Percentiles rank a stretch among this genome's conserved stretches.
Conservation (phyloP, 129 eudicot species). For the Scalesia atractyloides region DNA sequence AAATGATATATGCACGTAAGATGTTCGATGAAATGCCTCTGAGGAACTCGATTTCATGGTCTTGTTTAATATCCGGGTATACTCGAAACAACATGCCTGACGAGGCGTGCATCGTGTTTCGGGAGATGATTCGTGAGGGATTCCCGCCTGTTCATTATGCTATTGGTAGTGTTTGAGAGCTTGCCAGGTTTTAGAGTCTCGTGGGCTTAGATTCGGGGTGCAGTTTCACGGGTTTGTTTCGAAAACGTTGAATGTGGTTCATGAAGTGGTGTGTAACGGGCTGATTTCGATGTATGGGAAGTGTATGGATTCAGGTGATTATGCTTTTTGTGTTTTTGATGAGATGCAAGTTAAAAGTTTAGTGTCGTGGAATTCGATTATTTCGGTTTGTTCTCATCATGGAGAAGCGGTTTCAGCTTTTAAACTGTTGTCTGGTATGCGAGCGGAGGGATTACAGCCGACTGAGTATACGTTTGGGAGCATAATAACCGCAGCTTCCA, state of each 20-base stretch:
- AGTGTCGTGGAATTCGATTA: constrained; percentile 81
- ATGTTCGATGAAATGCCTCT: constrained; percentile 84
- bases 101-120: constrained; percentile 54
- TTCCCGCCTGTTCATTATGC: constrained; percentile 62
- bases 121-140: constrained; percentile 59
- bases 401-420: constrained; percentile 60
- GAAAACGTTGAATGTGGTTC: constrained; percentile 46
- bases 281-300: constrained; percentile 83
- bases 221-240: constrained; percentile 76
- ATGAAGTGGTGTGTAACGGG: constrained; percentile 76
- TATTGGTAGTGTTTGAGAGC: constrained; percentile 81
- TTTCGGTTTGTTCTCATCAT: constrained; percentile 71
- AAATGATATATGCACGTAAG: constrained; percentile 53
- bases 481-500: constrained; percentile 58
- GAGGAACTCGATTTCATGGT: constrained; percentile 75
- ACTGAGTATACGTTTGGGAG: constrained; percentile 84
- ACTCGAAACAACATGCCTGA: constrained; percentile 48
- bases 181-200: constrained; percentile 51
- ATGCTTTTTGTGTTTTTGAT: constrained; percentile 61
- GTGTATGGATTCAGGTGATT: constrained; percentile 46
- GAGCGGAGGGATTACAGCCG: constrained; percentile 55
- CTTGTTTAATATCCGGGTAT: constrained; percentile 87
- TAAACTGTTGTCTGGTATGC: constrained; percentile 62
- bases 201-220: constrained; percentile 57
- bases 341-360: constrained; percentile 53